A percentile compares a stretch with the other conserved stretches of the same genome.
phyloP scores from a whole-genome alignment of 2,329 filamentous ascomycete genomes.

The Fusarium sp. region DNA sequence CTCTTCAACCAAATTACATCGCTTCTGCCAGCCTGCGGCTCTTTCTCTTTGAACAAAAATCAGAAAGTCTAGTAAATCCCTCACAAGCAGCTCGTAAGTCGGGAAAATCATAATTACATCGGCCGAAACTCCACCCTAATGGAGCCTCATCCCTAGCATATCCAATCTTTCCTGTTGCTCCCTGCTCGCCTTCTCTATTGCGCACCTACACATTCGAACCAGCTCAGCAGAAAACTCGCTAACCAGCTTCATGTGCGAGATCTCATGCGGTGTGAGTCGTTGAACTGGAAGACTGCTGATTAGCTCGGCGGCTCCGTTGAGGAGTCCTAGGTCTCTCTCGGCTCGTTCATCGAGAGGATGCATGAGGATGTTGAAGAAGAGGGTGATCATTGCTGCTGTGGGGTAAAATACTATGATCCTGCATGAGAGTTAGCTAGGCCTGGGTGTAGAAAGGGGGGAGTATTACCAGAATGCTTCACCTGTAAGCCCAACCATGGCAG shows the following conservation, averaged over 20 bases:
- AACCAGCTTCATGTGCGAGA: slow-evolving; percentile 57
- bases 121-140: background rate
- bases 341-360: slow-evolving; percentile 61
- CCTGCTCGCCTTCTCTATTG: slow-evolving; percentile 50
- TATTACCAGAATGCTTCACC: slow-evolving; percentile 64
- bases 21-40: too few species aligned
- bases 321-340: slow-evolving; percentile 60
- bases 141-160: background rate
- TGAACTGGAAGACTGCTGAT: slow-evolving; percentile 57
- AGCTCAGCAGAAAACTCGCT: slow-evolving; percentile 61
- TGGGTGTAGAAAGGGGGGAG: accelerated
- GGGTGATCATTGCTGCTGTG: slow-evolving; percentile 64
- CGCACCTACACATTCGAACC: slow-evolving; percentile 58
- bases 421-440: background rate
- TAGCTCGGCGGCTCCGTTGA: slow-evolving; percentile 59
- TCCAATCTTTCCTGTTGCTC: background rate
- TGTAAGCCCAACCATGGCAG: slow-evolving; percentile 58
- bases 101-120: background rate
- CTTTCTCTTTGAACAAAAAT: too few species aligned
- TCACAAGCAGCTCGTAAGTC: too few species aligned
- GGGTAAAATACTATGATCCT: slow-evolving; percentile 71
- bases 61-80: too few species aligned
- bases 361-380: slow-evolving; percentile 68
- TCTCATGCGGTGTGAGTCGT: slow-evolving; percentile 52
- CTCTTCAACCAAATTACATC: too few species aligned